Evolutionary conservation across 2,329 filamentous ascomycete species (phyloP).

Genomic region (Microsporum canis): DNA sequence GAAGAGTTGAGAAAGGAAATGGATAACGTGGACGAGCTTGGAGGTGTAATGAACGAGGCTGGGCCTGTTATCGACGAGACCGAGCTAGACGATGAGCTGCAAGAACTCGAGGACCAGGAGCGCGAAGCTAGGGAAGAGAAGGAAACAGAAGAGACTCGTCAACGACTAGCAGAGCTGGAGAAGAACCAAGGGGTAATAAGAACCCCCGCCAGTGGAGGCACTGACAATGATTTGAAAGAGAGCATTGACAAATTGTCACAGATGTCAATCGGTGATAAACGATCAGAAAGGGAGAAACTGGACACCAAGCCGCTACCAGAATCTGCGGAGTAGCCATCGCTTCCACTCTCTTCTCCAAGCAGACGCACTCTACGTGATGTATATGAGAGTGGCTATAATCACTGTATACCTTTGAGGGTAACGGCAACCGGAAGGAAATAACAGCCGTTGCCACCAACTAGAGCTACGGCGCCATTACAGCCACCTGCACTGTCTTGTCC

Average conservation of each 20-base stretch:
- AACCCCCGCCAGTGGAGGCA: constrained; percentile 17
- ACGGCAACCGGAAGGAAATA: not conserved
- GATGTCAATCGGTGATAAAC: constrained; percentile 31
- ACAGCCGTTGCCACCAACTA: not conserved
- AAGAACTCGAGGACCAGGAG: constrained; percentile 56
- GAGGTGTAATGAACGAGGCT: constrained; percentile 60
- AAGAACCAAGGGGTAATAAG: constrained; percentile 22
- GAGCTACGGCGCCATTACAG: not conserved
- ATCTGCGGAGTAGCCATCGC: not conserved
- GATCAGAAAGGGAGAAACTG: not conserved
- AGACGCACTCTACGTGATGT: not conserved
- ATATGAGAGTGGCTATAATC: not conserved
- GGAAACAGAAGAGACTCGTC: constrained; percentile 39
- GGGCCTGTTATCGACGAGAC: constrained; percentile 55
- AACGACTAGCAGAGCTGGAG: constrained; percentile 40
- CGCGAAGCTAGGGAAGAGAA: constrained; percentile 37
- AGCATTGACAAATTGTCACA: constrained; percentile 31
- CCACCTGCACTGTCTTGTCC: not conserved
- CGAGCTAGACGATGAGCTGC: constrained; percentile 81
- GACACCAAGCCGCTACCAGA: not conserved
- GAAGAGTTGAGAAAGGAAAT: constrained; percentile 69
- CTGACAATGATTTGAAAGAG: constrained; percentile 27
- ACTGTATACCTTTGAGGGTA: not conserved
- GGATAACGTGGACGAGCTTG: constrained; percentile 70
- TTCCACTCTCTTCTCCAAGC: not conserved